Conservation (phyloP, 345 rosid species). For the Corymbia maculata region DNA sequence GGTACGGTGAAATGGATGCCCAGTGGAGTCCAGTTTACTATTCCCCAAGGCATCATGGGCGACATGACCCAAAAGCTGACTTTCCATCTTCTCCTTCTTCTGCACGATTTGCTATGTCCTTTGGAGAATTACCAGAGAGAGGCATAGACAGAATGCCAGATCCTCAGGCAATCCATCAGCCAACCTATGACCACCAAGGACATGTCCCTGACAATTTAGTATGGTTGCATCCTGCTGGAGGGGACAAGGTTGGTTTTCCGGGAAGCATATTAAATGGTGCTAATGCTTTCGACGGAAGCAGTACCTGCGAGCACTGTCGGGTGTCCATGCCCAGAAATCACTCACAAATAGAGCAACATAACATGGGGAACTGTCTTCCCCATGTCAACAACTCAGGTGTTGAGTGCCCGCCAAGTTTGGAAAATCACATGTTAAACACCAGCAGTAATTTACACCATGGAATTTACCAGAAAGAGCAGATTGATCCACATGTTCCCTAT, state of each 20-base stretch:
- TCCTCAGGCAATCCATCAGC: constrained; percentile 47
- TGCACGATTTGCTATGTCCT: constrained; percentile 50
- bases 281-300: constrained; percentile 53
- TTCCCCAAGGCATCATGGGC: constrained; percentile 86
- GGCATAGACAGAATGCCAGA: constrained; percentile 61
- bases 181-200: constrained; percentile 31
- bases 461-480: constrained; percentile 42
- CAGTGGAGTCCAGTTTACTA: constrained; percentile 66
- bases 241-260: constrained; percentile 71
- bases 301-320: constrained; percentile 56
- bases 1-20: constrained; percentile 71
- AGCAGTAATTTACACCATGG: constrained; percentile 50
- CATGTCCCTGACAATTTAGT: constrained; percentile 55
- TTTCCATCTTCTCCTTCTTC: constrained; percentile 81
- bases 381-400: constrained; percentile 12
- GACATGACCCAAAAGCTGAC: constrained; percentile 67
- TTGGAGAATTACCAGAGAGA: constrained; percentile 55
- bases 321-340: constrained; percentile 49
- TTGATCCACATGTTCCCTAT: constrained; percentile 28
- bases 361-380: constrained; percentile 46
- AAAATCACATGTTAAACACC: constrained; percentile 37
- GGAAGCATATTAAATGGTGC: constrained; percentile 56
- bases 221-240: constrained; percentile 62
- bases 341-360: constrained; percentile 50
- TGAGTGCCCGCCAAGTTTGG: constrained; percentile 53